Percentiles rank a stretch among this genome's conserved stretches.
These are phyloP conservation scores for Spirogloea muscicola DNA, from an alignment of 139 green algal species.

Conservation along the genomic window DNA sequence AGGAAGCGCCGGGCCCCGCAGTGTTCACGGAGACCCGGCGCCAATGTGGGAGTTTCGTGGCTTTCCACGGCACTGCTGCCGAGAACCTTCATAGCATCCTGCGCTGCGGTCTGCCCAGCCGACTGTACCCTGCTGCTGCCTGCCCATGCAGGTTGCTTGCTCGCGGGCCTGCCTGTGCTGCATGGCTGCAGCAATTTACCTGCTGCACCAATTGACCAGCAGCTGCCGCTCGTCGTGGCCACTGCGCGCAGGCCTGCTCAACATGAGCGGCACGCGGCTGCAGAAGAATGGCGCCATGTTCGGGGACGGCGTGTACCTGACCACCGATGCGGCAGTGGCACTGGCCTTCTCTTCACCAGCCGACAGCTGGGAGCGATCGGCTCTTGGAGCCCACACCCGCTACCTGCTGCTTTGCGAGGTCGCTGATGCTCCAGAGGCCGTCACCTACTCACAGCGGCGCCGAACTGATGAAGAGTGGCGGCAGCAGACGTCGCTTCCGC, in stretches of 20 bases:
- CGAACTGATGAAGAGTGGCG: not conserved
- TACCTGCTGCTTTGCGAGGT: conserved; percentile 32
- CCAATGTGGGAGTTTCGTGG: conserved; percentile 23
- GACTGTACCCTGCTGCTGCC: too few species aligned
- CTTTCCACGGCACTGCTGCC: conserved; percentile 30
- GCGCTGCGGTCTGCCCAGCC: conserved; percentile 29
- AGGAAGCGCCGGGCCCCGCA: too few species aligned
- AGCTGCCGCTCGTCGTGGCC: too few species aligned
- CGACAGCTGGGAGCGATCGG: conserved; percentile 23
- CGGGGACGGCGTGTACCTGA: conserved; percentile 40
- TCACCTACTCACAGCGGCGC: not conserved
- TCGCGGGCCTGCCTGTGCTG: too few species aligned
- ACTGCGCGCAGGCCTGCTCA: conserved; percentile 34
- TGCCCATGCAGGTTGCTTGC: not conserved
- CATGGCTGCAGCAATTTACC: too few species aligned
- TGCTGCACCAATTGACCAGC: too few species aligned
- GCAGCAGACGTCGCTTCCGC: not conserved
- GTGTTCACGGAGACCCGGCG: conserved; percentile 2
- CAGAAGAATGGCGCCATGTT: conserved; percentile 22
- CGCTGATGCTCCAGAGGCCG: not conserved
- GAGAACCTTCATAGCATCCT: conserved; percentile 43
- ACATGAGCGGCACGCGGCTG: conserved; percentile 39
- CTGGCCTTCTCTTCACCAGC: conserved; percentile 27
- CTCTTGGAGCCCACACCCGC: conserved; percentile 8
- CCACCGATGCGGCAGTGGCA: conserved; percentile 27